These are phyloP conservation scores for Xylaria sp. DNA, from an alignment of 2,329 filamentous ascomycete species.

Conservation along the genomic window DNA sequence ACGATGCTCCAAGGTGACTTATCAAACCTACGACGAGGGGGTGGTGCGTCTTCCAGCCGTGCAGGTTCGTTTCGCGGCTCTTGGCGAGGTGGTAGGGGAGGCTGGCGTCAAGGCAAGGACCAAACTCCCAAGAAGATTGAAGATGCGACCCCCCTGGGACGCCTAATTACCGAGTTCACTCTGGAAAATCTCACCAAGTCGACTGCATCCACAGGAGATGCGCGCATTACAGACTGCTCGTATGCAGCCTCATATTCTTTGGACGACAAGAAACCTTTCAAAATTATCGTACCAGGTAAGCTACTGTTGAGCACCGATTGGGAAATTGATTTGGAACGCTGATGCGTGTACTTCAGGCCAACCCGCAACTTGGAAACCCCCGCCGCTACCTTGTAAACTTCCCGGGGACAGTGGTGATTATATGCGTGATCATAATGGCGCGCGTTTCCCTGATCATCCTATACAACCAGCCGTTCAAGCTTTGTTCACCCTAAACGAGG, in stretches of 20 bases:
- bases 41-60: slow-evolving; percentile 8
- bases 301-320: not conserved
- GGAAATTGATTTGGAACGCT: slow-evolving; percentile 8
- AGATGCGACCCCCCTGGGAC: slow-evolving; percentile 26
- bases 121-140: not conserved
- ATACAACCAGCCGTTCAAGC: slow-evolving; percentile 42
- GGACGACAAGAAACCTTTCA: slow-evolving; percentile 31
- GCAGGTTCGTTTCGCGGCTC: slow-evolving; percentile 17
- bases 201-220: slow-evolving; percentile 18
- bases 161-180: slow-evolving; percentile 37
- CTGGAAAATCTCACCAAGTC: slow-evolving; percentile 19
- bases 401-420: slow-evolving; percentile 39
- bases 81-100: slow-evolving; percentile 12
- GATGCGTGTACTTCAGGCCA: slow-evolving; percentile 36
- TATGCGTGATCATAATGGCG: slow-evolving; percentile 43
- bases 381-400: slow-evolving; percentile 37
- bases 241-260: slow-evolving; percentile 44
- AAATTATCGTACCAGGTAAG: slow-evolving; percentile 44
- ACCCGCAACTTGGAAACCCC: slow-evolving; percentile 42
- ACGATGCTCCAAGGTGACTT: slow-evolving; percentile 18
- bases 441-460: slow-evolving; percentile 42
- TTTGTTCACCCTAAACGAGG: slow-evolving; percentile 37
- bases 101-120: slow-evolving; percentile 2
- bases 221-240: slow-evolving; percentile 40
- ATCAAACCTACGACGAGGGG: not conserved